Percentiles rank a stretch among this genome's conserved stretches.
Conservation (phyloP, 73 alveolate species). For the Paramecium sexaurelia region DNA sequence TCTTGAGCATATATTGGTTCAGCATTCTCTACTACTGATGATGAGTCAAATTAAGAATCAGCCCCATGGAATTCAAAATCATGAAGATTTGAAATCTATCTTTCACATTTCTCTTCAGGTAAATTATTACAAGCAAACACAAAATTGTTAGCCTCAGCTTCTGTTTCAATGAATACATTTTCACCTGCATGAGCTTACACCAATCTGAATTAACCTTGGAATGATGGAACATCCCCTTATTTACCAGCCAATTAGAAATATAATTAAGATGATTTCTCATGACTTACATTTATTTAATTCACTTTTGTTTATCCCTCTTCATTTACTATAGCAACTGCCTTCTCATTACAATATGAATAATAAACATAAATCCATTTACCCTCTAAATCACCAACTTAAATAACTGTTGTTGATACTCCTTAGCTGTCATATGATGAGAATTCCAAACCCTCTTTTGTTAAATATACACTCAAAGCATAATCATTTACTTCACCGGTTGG, state of each 20-base stretch:
- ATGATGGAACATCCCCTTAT: neutral
- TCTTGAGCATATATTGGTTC: slow-evolving; percentile 43
- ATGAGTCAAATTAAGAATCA: neutral
- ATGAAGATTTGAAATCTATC: slow-evolving; percentile 25
- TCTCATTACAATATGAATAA: neutral
- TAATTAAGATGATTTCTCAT: neutral
- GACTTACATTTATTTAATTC: neutral
- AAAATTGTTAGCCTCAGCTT: neutral
- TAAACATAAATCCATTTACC: slow-evolving; percentile 28
- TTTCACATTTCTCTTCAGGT: neutral
- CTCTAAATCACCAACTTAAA: slow-evolving; percentile 35
- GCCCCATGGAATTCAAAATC: slow-evolving; percentile 2
- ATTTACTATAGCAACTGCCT: neutral
- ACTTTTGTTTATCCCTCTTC: slow-evolving; percentile 27
- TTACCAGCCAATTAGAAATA: slow-evolving; percentile 22
- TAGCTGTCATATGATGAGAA: neutral
- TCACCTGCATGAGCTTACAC: neutral
- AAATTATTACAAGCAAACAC: neutral
- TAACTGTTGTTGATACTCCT: neutral
- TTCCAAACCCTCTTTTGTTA: slow-evolving; percentile 43
- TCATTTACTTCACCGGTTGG: neutral
- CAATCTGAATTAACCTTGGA: neutral
- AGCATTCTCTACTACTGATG: neutral
- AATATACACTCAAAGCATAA: neutral
- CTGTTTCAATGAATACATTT: neutral